Evolutionary conservation across 1,284 basidiomycete species (phyloP).

Genomic region (Trichosporon coremiiforme): DNA sequence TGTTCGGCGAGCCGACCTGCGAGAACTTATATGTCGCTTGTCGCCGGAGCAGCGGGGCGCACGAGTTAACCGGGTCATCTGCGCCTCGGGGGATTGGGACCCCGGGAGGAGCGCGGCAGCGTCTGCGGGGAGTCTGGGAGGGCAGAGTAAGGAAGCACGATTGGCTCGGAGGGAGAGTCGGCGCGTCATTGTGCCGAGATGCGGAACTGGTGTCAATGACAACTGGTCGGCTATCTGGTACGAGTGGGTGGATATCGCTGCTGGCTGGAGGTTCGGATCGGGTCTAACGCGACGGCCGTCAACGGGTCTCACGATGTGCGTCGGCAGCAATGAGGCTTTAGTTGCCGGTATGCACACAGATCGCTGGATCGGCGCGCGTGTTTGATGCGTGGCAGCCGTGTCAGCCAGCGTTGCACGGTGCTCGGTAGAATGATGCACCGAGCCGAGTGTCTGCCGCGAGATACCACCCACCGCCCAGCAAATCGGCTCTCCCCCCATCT

Average conservation of each 20-base stretch:
- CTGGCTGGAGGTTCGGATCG: neutral
- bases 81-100: no score
- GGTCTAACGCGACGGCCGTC: neutral
- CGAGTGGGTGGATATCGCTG: neutral
- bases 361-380: neutral
- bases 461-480: neutral
- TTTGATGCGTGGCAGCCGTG: no score
- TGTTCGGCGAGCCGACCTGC: neutral
- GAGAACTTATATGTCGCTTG: neutral
- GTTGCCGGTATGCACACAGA: neutral
- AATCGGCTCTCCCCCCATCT: no score
- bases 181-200: constrained; percentile 19
- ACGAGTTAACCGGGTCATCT: neutral
- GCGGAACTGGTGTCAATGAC: neutral
- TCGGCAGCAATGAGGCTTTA: neutral
- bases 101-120: no score
- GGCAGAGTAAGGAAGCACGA: neutral
- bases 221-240: neutral
- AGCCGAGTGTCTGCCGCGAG: neutral
- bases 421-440: constrained; percentile 13
- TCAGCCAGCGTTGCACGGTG: neutral
- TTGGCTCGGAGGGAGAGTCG: neutral
- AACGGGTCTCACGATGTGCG: no score
- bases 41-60: neutral
- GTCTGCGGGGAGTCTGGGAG: no score